Percentiles rank a stretch among this genome's conserved stretches.
These are phyloP conservation scores for Cichorium intybus DNA, from an alignment of 140 eudicot species.

Conservation along the genomic window DNA sequence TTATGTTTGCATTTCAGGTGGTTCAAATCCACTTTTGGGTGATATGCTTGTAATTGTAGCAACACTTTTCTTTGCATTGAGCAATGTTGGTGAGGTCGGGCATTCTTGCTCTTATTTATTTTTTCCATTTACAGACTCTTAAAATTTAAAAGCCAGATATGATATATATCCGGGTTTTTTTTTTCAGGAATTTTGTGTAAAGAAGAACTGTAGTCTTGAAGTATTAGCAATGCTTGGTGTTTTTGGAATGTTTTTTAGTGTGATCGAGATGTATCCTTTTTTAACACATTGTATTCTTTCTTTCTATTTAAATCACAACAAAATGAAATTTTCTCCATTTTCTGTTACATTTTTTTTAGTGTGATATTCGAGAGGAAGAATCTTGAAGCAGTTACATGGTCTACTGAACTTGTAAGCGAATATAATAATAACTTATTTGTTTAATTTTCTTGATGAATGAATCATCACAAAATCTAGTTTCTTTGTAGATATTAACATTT, in stretches of 20 bases:
- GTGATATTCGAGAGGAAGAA: slow-evolving; percentile 53
- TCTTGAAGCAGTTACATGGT: slow-evolving; percentile 63
- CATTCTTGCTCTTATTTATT: slow-evolving; percentile 4
- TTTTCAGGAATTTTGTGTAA: slow-evolving; percentile 73
- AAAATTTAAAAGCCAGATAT: not conserved
- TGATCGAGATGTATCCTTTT: slow-evolving; percentile 70
- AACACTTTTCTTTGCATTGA: slow-evolving; percentile 58
- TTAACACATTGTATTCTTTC: no score
- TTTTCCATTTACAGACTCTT: not conserved
- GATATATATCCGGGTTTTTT: not conserved
- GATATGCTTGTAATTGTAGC: slow-evolving; percentile 69
- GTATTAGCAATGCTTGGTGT: slow-evolving; percentile 78
- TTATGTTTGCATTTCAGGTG: slow-evolving; percentile 47
- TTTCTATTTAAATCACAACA: no score
- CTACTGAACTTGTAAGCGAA: slow-evolving; percentile 61
- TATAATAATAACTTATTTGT: not conserved
- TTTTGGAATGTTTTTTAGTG: slow-evolving; percentile 67
- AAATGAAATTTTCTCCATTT: no score
- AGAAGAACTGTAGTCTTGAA: slow-evolving; percentile 60
- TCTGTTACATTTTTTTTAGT: no score
- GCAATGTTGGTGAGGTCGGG: slow-evolving; percentile 88
- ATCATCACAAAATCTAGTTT: not conserved
- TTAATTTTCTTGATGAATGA: not conserved
- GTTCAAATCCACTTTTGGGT: slow-evolving; percentile 82
- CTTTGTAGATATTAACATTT: slow-evolving; percentile 52